Conservation (phyloP, 306 rosid species). For the Begonia peltatifolia region DNA sequence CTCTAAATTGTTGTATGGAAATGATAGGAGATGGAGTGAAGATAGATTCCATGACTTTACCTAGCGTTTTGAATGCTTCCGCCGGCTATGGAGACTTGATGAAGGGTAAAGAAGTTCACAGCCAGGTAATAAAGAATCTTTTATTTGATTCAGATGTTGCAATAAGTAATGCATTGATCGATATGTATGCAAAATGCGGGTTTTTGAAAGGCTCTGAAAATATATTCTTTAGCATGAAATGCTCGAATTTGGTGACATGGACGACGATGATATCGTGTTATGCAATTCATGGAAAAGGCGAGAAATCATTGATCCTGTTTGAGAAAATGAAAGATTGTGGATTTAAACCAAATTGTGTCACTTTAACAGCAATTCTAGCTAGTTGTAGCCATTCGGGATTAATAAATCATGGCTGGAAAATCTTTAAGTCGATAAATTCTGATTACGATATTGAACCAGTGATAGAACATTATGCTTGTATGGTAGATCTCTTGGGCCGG, state of each 20-base stretch:
- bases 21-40: constrained; percentile 25
- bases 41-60: constrained; percentile 42
- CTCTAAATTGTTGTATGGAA: constrained; percentile 31
- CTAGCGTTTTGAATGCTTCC: constrained; percentile 47
- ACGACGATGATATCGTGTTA: constrained; percentile 61
- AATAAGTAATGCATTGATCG: constrained; percentile 51
- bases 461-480: constrained; percentile 63
- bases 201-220: constrained; percentile 34
- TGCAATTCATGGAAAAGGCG: constrained; percentile 58
- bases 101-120: constrained; percentile 55
- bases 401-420: constrained; percentile 36
- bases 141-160: constrained; percentile 26
- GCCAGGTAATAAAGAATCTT: constrained; percentile 24
- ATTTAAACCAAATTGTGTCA: constrained; percentile 37
- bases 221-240: constrained; percentile 27
- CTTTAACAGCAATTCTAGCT: constrained; percentile 47
- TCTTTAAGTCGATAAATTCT: constrained; percentile 30
- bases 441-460: constrained; percentile 33
- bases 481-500: constrained; percentile 61
- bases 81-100: constrained; percentile 55
- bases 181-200: constrained; percentile 56
- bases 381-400: constrained; percentile 62
- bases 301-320: constrained; percentile 34
- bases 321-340: constrained; percentile 34
- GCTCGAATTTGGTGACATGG: constrained; percentile 42